A percentile compares a stretch with the other conserved stretches of the same genome.
Evolutionary conservation across 108 stramenopile species (phyloP).

Genomic region (Conticribra weissflogii): DNA sequence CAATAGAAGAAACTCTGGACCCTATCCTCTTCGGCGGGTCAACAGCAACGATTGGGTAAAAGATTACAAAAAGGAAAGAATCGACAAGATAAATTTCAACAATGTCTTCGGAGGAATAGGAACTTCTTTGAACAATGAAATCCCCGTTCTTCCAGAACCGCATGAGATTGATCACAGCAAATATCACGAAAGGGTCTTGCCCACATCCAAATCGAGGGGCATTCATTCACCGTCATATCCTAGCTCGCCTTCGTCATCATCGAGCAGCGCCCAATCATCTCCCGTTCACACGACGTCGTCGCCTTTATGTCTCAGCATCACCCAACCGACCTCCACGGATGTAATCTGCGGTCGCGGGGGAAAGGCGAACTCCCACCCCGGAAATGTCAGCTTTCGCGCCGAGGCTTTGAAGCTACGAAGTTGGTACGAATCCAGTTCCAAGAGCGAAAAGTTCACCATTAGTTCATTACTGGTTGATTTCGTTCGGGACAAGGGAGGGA

Average conservation of each 20-base stretch:
- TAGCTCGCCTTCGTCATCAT: conserved; percentile 7
- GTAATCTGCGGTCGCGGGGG: conserved; percentile 53
- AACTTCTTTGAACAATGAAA: conserved; percentile 34
- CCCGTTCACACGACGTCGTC: conserved; percentile 9
- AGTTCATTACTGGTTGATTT: conserved; percentile 36
- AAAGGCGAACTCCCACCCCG: conserved; percentile 47
- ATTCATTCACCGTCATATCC: background rate
- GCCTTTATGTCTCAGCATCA: background rate
- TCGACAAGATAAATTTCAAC: conserved; percentile 53
- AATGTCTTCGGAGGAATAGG: conserved; percentile 37
- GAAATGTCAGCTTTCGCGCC: conserved; percentile 39
- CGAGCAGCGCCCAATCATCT: background rate
- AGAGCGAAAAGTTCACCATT: conserved; percentile 47
- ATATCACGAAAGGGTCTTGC: background rate
- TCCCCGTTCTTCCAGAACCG: conserved; percentile 23
- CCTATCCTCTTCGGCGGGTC: conserved; percentile 17
- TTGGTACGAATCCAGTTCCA: conserved; percentile 46
- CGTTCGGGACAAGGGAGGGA: conserved; percentile 45
- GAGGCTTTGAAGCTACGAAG: conserved; percentile 38
- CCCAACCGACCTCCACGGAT: conserved; percentile 22
- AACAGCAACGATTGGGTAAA: conserved; percentile 39
- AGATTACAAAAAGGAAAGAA: conserved; percentile 42
- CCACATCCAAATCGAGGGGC: background rate
- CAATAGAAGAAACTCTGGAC: background rate
- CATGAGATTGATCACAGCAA: background rate